Conservation (phyloP, 768 basidiomycete genomes). For the Lepiota venenata region DNA sequence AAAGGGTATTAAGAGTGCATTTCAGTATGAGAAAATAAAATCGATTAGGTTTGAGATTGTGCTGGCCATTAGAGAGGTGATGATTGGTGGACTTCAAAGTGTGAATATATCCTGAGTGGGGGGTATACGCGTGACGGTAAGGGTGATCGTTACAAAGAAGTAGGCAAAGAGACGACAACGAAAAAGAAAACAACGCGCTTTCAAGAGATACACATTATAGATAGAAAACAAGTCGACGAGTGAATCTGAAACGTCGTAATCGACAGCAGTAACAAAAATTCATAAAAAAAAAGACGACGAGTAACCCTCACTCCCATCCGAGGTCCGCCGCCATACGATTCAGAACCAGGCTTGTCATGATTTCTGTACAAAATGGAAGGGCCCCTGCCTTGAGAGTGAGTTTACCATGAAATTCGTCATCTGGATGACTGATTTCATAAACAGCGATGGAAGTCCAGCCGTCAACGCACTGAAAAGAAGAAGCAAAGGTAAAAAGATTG, state of each 20-base stretch:
- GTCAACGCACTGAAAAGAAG: constrained; percentile 52
- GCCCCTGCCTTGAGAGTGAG: constrained; percentile 57
- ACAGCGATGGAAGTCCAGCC: constrained; percentile 57
- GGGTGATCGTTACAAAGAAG: constrained; percentile 11
- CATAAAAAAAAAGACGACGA: too few species aligned
- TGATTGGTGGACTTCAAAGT: neutral
- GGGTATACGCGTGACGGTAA: constrained; percentile 5
- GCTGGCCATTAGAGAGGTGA: neutral
- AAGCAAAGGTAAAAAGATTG: neutral
- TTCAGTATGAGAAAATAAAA: neutral
- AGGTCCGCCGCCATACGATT: constrained; percentile 67
- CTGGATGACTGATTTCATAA: constrained; percentile 62
- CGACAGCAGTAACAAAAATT: constrained; percentile 1
- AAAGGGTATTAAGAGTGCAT: neutral
- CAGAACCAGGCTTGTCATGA: constrained; percentile 70
- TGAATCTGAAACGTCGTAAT: neutral
- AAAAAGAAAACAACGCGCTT: constrained; percentile 9
- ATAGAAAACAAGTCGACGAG: neutral
- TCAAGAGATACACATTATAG: neutral
- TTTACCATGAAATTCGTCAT: constrained; percentile 55
- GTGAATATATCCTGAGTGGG: neutral
- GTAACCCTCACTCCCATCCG: constrained; percentile 40
- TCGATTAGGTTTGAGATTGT: neutral
- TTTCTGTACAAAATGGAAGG: constrained; percentile 67
- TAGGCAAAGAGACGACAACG: constrained; percentile 7